A percentile compares a stretch with the other conserved stretches of the same genome.
phyloP scores from a whole-genome alignment of 1,139 yeast genomes.

The Wickerhamomyces sp. region DNA sequence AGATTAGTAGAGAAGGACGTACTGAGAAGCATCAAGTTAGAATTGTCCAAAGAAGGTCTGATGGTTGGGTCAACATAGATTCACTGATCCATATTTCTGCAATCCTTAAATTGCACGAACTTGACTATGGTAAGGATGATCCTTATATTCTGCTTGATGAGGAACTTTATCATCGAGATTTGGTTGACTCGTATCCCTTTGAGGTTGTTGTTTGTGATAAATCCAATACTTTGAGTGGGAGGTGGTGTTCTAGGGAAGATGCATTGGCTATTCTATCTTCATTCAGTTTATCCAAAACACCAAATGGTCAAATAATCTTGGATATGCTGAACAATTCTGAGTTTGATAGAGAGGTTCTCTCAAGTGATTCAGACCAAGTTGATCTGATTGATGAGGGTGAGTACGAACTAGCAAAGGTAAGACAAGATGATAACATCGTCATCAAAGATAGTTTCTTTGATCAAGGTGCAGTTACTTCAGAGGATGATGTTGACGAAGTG shows the following conservation, averaged over 20 bases:
- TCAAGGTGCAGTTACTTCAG: neutral
- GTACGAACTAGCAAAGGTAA: neutral
- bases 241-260: constrained; percentile 20
- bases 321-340: constrained; percentile 4
- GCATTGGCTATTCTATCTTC: constrained; percentile 10
- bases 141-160: constrained; percentile 17
- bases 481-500: neutral
- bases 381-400: neutral
- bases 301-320: constrained; percentile 1
- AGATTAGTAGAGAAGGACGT: constrained; percentile 6
- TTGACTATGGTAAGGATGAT: constrained; percentile 18
- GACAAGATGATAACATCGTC: neutral
- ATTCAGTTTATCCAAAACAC: constrained; percentile 1
- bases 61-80: constrained; percentile 22
- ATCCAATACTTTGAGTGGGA: constrained; percentile 16
- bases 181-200: constrained; percentile 9
- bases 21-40: neutral
- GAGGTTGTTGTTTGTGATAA: constrained; percentile 13
- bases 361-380: neutral
- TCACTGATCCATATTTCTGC: constrained; percentile 12
- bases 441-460: neutral
- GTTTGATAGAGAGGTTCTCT: neutral
- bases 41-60: constrained; percentile 17
- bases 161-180: constrained; percentile 18
- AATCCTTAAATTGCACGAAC: constrained; percentile 12